Evolutionary conservation across 305 asterid genomes (phyloP).

Genomic region (Nicotiana rustica): DNA sequence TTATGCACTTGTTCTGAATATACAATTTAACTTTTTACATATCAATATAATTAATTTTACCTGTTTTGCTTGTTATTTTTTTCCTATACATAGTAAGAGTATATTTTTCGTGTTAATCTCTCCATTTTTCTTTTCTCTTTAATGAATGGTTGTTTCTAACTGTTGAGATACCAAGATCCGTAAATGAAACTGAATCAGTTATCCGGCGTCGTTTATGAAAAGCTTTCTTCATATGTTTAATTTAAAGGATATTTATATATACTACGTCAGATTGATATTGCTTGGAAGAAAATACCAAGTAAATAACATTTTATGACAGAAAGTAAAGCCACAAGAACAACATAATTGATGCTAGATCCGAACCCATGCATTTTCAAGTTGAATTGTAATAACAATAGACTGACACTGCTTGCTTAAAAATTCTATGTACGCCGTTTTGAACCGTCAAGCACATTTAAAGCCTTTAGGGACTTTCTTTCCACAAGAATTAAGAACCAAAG

Average conservation of each 20-base stretch:
- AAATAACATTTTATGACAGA: background rate
- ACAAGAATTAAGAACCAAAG: constrained; percentile 68
- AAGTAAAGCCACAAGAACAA: background rate
- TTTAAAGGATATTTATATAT: background rate
- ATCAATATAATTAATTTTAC: no score
- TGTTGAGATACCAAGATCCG: background rate
- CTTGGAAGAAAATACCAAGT: background rate
- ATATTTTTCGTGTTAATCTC: no score
- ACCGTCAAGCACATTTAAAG: constrained; percentile 43
- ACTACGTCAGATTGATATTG: no score
- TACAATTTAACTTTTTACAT: no score
- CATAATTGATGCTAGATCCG: background rate
- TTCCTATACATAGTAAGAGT: no score
- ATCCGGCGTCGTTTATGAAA: no score
- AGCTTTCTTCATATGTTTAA: background rate
- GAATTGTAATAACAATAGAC: background rate
- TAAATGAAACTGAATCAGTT: background rate
- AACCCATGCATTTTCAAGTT: background rate
- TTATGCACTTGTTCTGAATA: no score
- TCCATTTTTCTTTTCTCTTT: no score
- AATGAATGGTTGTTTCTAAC: no score
- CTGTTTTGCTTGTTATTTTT: no score
- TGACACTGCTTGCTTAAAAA: background rate
- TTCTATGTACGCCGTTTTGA: background rate
- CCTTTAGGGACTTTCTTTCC: constrained; percentile 82